Conservation (phyloP, 1,284 basidiomycete genomes). For the Moesziomyces sp. region DNA sequence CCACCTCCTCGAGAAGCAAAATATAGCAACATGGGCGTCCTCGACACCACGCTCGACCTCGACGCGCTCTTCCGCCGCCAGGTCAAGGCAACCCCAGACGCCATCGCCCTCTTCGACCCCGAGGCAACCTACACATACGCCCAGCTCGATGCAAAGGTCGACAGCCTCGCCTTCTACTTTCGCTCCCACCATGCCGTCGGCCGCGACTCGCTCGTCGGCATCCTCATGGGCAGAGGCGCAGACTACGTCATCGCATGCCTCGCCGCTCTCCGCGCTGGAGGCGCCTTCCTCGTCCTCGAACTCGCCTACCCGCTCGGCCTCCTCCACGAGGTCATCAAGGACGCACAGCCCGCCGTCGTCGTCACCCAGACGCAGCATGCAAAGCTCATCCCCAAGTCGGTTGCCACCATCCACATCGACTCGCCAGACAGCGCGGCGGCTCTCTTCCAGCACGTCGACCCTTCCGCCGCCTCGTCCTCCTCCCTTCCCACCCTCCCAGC, state of each 20-base stretch:
- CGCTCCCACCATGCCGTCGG: slow-evolving; percentile 49
- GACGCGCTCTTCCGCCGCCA: slow-evolving; percentile 52
- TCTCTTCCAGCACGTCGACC: slow-evolving; percentile 13
- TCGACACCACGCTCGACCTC: slow-evolving; percentile 50
- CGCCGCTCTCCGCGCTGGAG: slow-evolving; percentile 64
- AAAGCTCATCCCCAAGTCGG: slow-evolving; percentile 37
- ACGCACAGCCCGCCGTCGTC: slow-evolving; percentile 62
- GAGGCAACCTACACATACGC: slow-evolving; percentile 55
- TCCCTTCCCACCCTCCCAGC: slow-evolving; percentile 32
- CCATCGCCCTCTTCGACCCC: slow-evolving; percentile 45
- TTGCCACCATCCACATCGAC: slow-evolving; percentile 43
- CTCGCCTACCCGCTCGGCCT: slow-evolving; percentile 64
- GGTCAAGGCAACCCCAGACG: slow-evolving; percentile 47
- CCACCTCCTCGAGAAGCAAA: too few relatives aligned
- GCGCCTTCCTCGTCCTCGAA: slow-evolving; percentile 67
- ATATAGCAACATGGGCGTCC: slow-evolving; percentile 28
- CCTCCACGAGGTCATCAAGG: slow-evolving; percentile 62
- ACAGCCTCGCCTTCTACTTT: slow-evolving; percentile 49
- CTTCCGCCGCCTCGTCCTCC: slow-evolving; percentile 1
- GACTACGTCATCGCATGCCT: slow-evolving; percentile 66
- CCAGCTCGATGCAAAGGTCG: slow-evolving; percentile 57
- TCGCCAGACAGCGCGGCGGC: slow-evolving; percentile 3
- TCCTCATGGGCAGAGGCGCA: slow-evolving; percentile 61
- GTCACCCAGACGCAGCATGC: slow-evolving; percentile 61
- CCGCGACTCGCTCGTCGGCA: slow-evolving; percentile 60